Evolutionary conservation across 2,329 filamentous ascomycete genomes (phyloP).

Genomic region (Colletotrichum acutatum): DNA sequence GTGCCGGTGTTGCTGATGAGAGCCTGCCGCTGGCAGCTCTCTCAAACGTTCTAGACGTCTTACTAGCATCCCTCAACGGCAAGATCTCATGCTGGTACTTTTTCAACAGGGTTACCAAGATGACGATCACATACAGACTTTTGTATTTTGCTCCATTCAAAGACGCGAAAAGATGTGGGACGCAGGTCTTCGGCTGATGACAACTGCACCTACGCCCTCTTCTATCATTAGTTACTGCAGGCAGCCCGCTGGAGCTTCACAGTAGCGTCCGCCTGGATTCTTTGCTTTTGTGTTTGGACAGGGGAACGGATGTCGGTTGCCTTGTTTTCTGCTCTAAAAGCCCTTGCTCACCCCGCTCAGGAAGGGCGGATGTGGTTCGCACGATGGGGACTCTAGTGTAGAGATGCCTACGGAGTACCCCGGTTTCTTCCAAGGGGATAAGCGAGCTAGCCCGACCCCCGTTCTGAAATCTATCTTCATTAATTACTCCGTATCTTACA

Average conservation of each 20-base stretch:
- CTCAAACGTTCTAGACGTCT: constrained; percentile 4
- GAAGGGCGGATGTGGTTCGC: background rate
- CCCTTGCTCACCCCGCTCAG: background rate
- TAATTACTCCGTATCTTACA: background rate
- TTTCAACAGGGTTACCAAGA: background rate
- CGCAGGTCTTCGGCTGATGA: background rate
- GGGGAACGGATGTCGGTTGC: background rate
- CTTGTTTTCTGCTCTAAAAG: background rate
- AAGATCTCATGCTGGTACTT: background rate
- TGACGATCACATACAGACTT: background rate
- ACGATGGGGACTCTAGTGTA: background rate
- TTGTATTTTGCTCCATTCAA: background rate
- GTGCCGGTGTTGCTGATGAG: background rate
- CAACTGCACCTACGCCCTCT: background rate
- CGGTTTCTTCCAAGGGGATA: background rate
- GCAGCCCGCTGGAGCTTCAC: background rate
- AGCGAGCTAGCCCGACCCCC: background rate
- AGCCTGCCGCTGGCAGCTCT: background rate
- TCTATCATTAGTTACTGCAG: background rate
- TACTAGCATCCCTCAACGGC: background rate
- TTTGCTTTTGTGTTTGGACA: background rate
- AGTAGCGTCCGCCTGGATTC: background rate
- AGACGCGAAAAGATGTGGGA: background rate
- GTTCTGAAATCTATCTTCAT: background rate
- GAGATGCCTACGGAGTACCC: background rate